These are phyloP conservation scores for Lophiostoma macrostomum DNA, from an alignment of 495 filamentous ascomycete species.

Conservation along the genomic window DNA sequence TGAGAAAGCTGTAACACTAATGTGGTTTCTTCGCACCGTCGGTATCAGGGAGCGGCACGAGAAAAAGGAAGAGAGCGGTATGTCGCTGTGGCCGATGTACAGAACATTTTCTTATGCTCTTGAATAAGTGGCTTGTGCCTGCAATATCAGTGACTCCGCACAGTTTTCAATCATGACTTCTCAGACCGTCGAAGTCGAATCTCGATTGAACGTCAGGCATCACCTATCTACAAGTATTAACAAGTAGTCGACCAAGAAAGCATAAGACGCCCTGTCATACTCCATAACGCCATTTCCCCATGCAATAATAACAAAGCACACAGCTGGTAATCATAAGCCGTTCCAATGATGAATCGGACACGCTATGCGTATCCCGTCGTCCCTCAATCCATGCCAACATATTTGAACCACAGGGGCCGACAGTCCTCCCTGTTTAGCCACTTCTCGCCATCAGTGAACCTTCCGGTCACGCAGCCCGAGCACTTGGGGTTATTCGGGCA, in stretches of 20 bases:
- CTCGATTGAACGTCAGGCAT: too few species aligned
- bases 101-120: slow-evolving; percentile 6
- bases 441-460: slow-evolving; percentile 81
- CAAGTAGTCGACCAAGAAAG: slow-evolving; percentile 1
- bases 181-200: too few species aligned
- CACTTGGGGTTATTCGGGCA: slow-evolving; percentile 97
- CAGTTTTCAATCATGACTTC: background rate
- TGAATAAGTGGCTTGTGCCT: background rate
- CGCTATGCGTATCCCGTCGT: background rate
- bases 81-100: slow-evolving; percentile 24
- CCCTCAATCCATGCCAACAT: slow-evolving; percentile 71
- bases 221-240: too few species aligned
- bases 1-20: slow-evolving; percentile 15
- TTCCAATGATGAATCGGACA: background rate
- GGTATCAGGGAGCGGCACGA: background rate
- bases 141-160: background rate
- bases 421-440: slow-evolving; percentile 91
- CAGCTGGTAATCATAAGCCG: background rate
- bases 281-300: background rate
- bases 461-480: slow-evolving; percentile 77
- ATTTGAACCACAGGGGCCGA: slow-evolving; percentile 94
- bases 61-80: slow-evolving; percentile 11
- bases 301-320: background rate
- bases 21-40: background rate
- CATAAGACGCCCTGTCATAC: background rate